phyloP scores from a whole-genome alignment of 345 rosid species.

The Triadica sebifera region DNA sequence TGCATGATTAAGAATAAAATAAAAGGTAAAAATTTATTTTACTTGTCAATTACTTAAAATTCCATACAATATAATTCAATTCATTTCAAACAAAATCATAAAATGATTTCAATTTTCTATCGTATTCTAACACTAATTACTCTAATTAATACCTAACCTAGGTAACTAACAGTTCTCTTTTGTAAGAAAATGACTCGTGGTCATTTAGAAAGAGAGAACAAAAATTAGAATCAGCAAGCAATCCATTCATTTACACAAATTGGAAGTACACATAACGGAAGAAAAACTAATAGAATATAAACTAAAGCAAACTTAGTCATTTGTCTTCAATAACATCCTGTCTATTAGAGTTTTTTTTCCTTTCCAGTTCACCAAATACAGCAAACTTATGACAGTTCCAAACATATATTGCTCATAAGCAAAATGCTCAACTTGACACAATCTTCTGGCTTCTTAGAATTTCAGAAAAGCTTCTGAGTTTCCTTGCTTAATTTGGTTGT shows the following conservation, averaged over 20 bases:
- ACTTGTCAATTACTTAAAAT: too few species aligned
- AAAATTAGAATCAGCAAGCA: slow-evolving; percentile 26
- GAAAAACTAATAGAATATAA: slow-evolving; percentile 12
- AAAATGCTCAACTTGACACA: slow-evolving; percentile 21
- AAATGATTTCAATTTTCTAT: too few species aligned
- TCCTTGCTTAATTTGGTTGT: neutral
- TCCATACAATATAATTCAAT: too few species aligned
- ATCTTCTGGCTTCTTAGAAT: slow-evolving; percentile 13
- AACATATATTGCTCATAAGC: slow-evolving; percentile 21
- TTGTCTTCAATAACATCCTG: slow-evolving; percentile 18
- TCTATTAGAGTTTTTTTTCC: slow-evolving; percentile 3
- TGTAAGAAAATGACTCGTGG: too few species aligned
- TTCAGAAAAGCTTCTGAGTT: slow-evolving; percentile 16
- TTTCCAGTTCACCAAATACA: slow-evolving; percentile 25
- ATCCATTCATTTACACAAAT: slow-evolving; percentile 39
- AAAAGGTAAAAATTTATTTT: too few species aligned
- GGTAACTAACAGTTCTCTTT: too few species aligned
- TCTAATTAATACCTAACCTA: too few species aligned
- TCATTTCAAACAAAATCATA: too few species aligned
- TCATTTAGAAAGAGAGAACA: neutral
- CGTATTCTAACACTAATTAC: too few species aligned
- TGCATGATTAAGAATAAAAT: too few species aligned
- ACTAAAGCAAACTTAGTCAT: slow-evolving; percentile 24
- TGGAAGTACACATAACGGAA: slow-evolving; percentile 10
- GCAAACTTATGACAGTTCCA: slow-evolving; percentile 26